Conservation (phyloP, 805 yeast genomes). For the Scheffersomyces spartinae region DNA sequence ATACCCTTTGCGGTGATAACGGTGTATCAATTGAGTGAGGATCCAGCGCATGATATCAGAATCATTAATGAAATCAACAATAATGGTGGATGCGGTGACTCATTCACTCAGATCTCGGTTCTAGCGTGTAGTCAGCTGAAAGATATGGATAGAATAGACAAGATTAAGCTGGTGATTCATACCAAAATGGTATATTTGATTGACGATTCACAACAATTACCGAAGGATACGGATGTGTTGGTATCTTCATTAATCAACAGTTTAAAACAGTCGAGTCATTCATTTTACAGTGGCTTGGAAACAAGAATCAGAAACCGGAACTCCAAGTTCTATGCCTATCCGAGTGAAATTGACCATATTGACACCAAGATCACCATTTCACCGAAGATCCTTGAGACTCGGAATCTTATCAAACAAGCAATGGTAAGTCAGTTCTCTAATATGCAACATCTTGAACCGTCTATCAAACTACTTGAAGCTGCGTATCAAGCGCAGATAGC, state of each 20-base stretch:
- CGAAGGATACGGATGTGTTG: conserved; percentile 22
- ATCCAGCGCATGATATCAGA: conserved; percentile 6
- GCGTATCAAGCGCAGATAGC: conserved; percentile 21
- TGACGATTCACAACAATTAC: no score
- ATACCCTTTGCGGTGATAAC: conserved; percentile 23
- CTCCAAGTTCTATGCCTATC: conserved; percentile 25
- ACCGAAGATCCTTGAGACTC: conserved; percentile 25
- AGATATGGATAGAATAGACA: no score
- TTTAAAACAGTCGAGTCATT: conserved; percentile 16
- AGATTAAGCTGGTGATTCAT: no score
- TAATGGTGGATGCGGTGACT: no score
- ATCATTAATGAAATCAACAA: conserved; percentile 8
- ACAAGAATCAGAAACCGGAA: conserved; percentile 19
- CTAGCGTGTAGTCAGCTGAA: no score
- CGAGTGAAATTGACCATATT: conserved; percentile 10
- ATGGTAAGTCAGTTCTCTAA: conserved; percentile 19
- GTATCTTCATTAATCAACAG: conserved; percentile 18
- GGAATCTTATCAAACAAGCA: conserved; percentile 26
- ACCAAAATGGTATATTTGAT: no score
- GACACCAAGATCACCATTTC: conserved; percentile 19
- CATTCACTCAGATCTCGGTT: no score
- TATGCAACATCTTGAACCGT: conserved; percentile 21
- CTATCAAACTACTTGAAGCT: conserved; percentile 17
- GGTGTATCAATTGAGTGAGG: conserved; percentile 8
- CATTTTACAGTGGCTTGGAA: conserved; percentile 23